Percentiles rank a stretch among this genome's conserved stretches.
Conservation (phyloP, 2,329 filamentous ascomycete species). For the Trichoderma koningii region DNA sequence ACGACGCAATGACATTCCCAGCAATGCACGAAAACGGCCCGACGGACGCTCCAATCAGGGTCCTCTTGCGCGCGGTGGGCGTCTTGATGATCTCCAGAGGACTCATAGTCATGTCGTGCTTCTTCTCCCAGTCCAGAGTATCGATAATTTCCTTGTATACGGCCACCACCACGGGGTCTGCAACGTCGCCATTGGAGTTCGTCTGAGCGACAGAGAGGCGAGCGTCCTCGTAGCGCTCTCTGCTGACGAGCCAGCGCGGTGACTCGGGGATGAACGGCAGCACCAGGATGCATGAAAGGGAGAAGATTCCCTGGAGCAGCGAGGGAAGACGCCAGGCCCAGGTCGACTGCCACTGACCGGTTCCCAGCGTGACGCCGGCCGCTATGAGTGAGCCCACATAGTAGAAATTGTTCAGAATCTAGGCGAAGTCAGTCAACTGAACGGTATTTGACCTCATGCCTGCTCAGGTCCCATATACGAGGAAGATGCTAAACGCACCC, state of each 20-base stretch:
- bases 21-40: conserved; percentile 39
- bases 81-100: conserved; percentile 32
- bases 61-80: conserved; percentile 44
- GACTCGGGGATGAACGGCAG: conserved; percentile 43
- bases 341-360: conserved; percentile 37
- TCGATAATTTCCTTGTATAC: conserved; percentile 43
- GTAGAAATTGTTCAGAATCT: conserved; percentile 37
- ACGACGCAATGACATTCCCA: conserved; percentile 40
- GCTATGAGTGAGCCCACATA: conserved; percentile 48
- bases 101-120: conserved; percentile 39
- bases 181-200: conserved; percentile 44
- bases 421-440: background rate
- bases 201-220: conserved; percentile 42
- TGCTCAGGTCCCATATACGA: background rate
- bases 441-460: background rate
- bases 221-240: conserved; percentile 37
- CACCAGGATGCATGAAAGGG: conserved; percentile 32
- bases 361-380: conserved; percentile 48
- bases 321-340: conserved; percentile 36
- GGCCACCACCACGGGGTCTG: conserved; percentile 37
- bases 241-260: conserved; percentile 38
- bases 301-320: conserved; percentile 31
- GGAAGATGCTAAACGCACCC: conserved; percentile 13
- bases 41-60: conserved; percentile 32
- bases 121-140: conserved; percentile 37